Evolutionary conservation across 2,329 filamentous ascomycete genomes (phyloP).

Genomic region (Claviceps purpurea): DNA sequence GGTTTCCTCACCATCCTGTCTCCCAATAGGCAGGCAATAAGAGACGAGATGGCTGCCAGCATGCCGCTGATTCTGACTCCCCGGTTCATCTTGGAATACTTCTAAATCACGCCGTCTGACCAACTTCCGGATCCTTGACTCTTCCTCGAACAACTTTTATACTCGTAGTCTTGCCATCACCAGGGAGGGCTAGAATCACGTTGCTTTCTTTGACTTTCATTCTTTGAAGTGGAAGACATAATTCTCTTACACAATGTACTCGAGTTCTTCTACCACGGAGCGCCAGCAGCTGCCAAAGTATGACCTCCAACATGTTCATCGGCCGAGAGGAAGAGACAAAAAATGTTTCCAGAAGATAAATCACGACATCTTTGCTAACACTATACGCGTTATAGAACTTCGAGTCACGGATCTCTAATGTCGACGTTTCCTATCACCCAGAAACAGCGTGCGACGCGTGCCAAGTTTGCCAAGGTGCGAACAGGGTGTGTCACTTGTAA

Average conservation of each 20-base stretch:
- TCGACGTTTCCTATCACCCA: constrained; percentile 7
- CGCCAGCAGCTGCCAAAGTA: constrained; percentile 1
- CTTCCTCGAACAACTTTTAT: background rate
- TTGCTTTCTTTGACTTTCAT: background rate
- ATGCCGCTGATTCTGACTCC: constrained; percentile 1
- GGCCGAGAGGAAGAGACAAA: background rate
- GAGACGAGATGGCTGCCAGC: background rate
- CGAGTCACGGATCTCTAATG: constrained; percentile 6
- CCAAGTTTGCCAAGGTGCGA: constrained; percentile 18
- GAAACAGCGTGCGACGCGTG: constrained; percentile 10
- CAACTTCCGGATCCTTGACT: background rate
- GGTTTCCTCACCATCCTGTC: background rate
- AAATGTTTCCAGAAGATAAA: background rate
- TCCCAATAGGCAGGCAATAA: background rate
- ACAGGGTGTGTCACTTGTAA: constrained; percentile 21
- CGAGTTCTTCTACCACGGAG: background rate
- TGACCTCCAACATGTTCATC: background rate
- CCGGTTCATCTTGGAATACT: background rate
- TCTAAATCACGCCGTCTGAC: background rate
- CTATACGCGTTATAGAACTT: background rate
- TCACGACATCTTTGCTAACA: background rate
- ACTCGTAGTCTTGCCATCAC: background rate
- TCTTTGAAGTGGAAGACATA: no score
- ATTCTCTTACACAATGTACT: background rate
- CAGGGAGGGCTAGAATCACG: no score